phyloP scores from a whole-genome alignment of 1,284 basidiomycete genomes.

The Tilletia caries region DNA sequence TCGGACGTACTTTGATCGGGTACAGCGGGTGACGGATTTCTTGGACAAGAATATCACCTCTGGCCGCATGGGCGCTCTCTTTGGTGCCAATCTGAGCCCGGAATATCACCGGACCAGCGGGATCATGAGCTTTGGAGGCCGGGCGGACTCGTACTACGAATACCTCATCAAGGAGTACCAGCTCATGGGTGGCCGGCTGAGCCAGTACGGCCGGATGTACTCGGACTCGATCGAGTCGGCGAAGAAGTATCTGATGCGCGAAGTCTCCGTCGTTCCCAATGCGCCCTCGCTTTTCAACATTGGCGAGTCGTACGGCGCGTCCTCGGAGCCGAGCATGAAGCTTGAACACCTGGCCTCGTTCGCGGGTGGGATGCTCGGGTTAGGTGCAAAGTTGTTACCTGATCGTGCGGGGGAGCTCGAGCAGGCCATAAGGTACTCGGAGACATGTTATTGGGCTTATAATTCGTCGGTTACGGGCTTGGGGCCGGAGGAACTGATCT shows the following conservation, averaged over 20 bases:
- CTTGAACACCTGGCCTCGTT: slow-evolving; percentile 59
- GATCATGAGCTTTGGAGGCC: slow-evolving; percentile 57
- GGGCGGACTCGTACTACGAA: slow-evolving; percentile 60
- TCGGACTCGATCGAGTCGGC: slow-evolving; percentile 57
- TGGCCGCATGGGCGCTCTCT: slow-evolving; percentile 47
- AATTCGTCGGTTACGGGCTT: slow-evolving; percentile 50
- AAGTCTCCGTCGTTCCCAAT: slow-evolving; percentile 56
- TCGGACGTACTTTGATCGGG: slow-evolving; percentile 59
- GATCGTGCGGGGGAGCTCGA: slow-evolving; percentile 55
- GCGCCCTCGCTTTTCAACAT: slow-evolving; percentile 52
- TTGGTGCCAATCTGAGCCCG: slow-evolving; percentile 54
- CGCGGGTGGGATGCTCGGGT: slow-evolving; percentile 61
- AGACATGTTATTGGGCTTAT: slow-evolving; percentile 60
- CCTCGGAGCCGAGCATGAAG: slow-evolving; percentile 26
- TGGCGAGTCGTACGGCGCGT: slow-evolving; percentile 28
- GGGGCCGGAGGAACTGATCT: slow-evolving; percentile 46
- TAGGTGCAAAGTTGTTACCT: slow-evolving; percentile 58
- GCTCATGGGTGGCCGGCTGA: slow-evolving; percentile 55
- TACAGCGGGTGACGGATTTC: slow-evolving; percentile 59
- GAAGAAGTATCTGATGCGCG: slow-evolving; percentile 54
- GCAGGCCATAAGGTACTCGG: slow-evolving; percentile 55
- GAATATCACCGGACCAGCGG: slow-evolving; percentile 38
- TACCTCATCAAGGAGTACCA: slow-evolving; percentile 61
- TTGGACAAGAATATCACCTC: slow-evolving; percentile 56
- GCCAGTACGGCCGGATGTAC: slow-evolving; percentile 59